A percentile compares a stretch with the other conserved stretches of the same genome.
Conservation (phyloP, 352 stramenopile species). For the Pythium volutum region DNA sequence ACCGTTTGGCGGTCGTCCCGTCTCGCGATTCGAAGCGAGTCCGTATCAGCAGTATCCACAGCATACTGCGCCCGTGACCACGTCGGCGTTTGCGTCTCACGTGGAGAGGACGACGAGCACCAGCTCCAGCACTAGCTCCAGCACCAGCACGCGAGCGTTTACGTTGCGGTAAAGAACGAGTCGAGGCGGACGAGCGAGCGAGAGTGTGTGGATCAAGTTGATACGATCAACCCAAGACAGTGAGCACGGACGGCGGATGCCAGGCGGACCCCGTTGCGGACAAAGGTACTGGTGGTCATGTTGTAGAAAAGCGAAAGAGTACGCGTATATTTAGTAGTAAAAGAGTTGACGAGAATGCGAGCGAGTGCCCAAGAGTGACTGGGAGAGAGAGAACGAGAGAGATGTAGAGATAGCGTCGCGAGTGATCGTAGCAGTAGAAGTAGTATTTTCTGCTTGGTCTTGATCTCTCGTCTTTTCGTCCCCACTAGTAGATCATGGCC, state of each 20-base stretch:
- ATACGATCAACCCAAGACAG: too few species aligned
- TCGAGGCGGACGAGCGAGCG: background rate
- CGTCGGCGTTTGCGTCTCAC: slow-evolving; percentile 10
- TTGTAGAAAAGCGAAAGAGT: background rate
- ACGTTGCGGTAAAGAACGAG: slow-evolving; percentile 16
- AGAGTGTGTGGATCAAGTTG: too few species aligned
- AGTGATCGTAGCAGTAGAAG: slow-evolving; percentile 4
- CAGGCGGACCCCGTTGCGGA: background rate
- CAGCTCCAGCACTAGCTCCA: background rate
- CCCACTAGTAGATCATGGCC: slow-evolving; percentile 78
- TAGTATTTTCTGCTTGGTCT: background rate
- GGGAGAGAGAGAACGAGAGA: background rate
- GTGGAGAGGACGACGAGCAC: background rate
- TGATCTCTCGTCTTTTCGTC: background rate
- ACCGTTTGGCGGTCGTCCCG: too few species aligned
- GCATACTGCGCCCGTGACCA: background rate
- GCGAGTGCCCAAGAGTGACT: too few species aligned
- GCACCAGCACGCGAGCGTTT: slow-evolving; percentile 19
- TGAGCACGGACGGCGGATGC: too few species aligned
- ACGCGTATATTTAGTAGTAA: slow-evolving; percentile 20
- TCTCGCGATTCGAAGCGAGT: slow-evolving; percentile 3
- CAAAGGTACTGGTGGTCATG: background rate
- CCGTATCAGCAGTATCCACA: background rate
- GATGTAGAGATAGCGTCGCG: background rate
- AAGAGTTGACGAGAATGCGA: too few species aligned